Conservation (phyloP, 2,329 filamentous ascomycete genomes). For the Fonsecaea pugnacius region DNA sequence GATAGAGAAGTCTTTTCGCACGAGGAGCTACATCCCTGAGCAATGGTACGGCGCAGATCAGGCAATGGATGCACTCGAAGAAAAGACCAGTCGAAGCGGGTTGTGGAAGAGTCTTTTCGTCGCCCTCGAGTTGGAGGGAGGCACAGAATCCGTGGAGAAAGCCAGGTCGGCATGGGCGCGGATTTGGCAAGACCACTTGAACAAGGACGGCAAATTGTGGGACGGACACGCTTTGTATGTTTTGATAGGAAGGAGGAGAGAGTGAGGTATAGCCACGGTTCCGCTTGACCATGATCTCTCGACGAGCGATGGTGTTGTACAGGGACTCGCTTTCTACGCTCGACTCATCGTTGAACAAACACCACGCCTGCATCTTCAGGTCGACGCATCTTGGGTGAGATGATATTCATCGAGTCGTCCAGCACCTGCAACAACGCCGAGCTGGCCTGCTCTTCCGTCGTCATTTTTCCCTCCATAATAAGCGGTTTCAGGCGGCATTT, state of each 20-base stretch:
- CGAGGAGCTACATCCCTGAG: constrained; percentile 24
- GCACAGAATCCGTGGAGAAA: constrained; percentile 5
- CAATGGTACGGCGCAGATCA: constrained; percentile 16
- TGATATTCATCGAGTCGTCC: constrained; percentile 17
- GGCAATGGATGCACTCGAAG: constrained; percentile 19
- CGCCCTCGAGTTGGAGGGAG: not conserved
- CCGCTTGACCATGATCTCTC: not conserved
- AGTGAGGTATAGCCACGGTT: not conserved
- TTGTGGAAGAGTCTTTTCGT: constrained; percentile 11
- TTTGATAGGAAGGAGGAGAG: constrained; percentile 20
- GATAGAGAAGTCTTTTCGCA: constrained; percentile 22
- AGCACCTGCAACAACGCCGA: constrained; percentile 24
- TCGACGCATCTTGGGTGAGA: constrained; percentile 24
- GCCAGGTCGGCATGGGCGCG: constrained; percentile 16
- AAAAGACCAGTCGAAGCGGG: constrained; percentile 16
- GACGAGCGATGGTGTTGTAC: not conserved
- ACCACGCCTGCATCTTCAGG: constrained; percentile 28
- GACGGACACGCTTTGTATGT: constrained; percentile 30
- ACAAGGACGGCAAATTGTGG: constrained; percentile 16
- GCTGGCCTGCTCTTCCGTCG: constrained; percentile 24
- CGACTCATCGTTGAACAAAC: constrained; percentile 21
- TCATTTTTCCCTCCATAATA: constrained; percentile 20
- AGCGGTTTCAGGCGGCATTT: constrained; percentile 25
- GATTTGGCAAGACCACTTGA: constrained; percentile 26
- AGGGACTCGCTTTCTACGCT: not conserved